phyloP scores from a whole-genome alignment of 202 grass and related monocot species.

The Brachypodium distachyon region DNA sequence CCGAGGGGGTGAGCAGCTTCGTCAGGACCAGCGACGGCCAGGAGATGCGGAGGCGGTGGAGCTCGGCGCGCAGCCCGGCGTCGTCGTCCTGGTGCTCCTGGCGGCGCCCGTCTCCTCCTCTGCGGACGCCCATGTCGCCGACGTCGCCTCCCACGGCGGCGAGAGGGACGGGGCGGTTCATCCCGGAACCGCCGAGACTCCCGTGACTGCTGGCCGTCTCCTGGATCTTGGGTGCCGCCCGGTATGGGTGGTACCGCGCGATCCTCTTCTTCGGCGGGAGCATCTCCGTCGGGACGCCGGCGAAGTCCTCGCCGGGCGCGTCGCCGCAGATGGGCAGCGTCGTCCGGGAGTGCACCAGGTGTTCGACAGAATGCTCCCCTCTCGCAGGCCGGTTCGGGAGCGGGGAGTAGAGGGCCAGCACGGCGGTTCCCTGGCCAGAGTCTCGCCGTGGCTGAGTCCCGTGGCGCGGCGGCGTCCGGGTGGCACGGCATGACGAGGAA shows the following conservation, averaged over 20 bases:
- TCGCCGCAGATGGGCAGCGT: neutral
- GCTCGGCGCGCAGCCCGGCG: conserved; percentile 33
- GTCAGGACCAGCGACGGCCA: conserved; percentile 39
- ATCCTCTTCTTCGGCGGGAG: conserved; percentile 29
- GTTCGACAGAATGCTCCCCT: neutral
- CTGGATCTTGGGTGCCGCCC: conserved; percentile 12
- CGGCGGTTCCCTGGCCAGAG: neutral
- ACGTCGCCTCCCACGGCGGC: neutral
- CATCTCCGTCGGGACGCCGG: conserved; percentile 13
- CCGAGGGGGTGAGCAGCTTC: conserved; percentile 30
- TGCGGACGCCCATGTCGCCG: neutral
- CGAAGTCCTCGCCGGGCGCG: neutral
- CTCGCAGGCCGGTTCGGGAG: neutral
- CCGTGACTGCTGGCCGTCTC: neutral
- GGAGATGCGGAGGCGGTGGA: conserved; percentile 19
- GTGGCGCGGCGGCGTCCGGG: neutral
- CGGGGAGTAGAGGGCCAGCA: too few species aligned
- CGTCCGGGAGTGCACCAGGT: neutral
- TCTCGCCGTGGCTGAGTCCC: neutral
- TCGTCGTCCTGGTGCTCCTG: neutral
- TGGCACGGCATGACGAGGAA: neutral
- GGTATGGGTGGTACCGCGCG: conserved; percentile 12
- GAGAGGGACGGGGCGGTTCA: neutral
- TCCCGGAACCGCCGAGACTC: neutral
- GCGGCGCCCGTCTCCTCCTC: neutral